Conservation (phyloP, 768 basidiomycete genomes). For the Termitomyces sp. region DNA sequence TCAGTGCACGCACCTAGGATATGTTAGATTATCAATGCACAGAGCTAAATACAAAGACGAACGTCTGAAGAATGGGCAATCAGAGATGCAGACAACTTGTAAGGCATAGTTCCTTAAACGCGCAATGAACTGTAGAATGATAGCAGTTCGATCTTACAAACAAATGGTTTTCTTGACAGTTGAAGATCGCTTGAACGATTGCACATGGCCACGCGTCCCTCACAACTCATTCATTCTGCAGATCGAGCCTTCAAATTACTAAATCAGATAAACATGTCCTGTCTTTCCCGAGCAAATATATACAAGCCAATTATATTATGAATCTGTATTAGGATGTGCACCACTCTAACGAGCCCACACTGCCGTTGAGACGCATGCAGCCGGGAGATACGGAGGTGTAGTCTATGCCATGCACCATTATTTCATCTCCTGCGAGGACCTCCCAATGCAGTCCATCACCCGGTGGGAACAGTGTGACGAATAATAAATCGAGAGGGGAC, state of each 20-base stretch:
- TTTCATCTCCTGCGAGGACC: constrained; percentile 88
- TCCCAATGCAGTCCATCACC: constrained; percentile 36
- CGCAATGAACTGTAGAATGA: not conserved
- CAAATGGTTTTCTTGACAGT: constrained; percentile 13
- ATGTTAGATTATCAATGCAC: constrained; percentile 12
- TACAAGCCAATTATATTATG: not conserved
- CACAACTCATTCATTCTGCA: not conserved
- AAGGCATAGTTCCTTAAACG: constrained; percentile 42
- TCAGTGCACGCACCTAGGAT: constrained; percentile 75
- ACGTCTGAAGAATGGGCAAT: constrained; percentile 72
- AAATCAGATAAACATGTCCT: not conserved
- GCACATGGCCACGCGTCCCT: constrained; percentile 6
- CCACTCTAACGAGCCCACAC: constrained; percentile 81
- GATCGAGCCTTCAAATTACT: not conserved
- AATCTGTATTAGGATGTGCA: constrained; percentile 50
- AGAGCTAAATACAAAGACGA: constrained; percentile 23
- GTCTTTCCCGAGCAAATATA: not conserved
- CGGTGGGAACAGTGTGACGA: constrained; percentile 30
- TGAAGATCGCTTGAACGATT: not conserved
- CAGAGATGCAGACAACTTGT: constrained; percentile 73
- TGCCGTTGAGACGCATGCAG: constrained; percentile 40
- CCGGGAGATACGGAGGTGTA: constrained; percentile 87
- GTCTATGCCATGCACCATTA: constrained; percentile 85
- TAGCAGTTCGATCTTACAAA: constrained; percentile 22
- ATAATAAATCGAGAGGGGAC: constrained; percentile 41